Base-by-base conservation (phyloP, 192 early-diverging fungal genomes). In the Borealophlyctis nickersoniae region DNA sequence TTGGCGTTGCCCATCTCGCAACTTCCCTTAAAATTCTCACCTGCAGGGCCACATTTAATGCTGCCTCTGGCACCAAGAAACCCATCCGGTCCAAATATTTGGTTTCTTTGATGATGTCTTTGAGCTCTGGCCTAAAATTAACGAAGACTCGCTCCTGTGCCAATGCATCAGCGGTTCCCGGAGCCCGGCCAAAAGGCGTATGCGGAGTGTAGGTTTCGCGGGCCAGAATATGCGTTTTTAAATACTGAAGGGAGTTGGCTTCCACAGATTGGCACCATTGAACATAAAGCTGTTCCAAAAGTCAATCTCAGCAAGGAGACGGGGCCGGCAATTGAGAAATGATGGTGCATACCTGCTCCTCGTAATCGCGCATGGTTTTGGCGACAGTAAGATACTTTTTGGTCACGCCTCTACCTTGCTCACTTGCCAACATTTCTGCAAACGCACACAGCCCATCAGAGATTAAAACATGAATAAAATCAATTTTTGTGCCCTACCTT, bases 31-130 rank as follows among this genome's bases (percentile, higher is more conserved):
- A 7, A 7, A 45, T 45, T 9, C 50, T 32, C 58, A 81, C 80
- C 71, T 86, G 84, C 31, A 86, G 65, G 4, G 81, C 84, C 4
- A 86, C 80, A 72, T 86, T 86, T 52, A 86, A 57, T 7, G 84
- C 81, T 4, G 78, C 71, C 63, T 86, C 84, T 5, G 84, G 84
- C 27, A 86, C 81, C 5, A 66, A 51, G 23, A 74, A 71, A 22
- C 78, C 75, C 71, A 86, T 75, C 68, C 81, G 81, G 58, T 86
- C 84, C 22, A 86, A 60, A 60, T 86, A 86, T 59, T 86, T 86
- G 3, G 84, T 86, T 69, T 86, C 84, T 60, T 81, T 87, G 52
- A 86, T 86, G 51, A 84, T 79, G 52, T 81, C 81, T 49, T 73
- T 69, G 27, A 86, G 61, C 62, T 86, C 84, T 1, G 73, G 70